Evolutionary conservation across 2,329 filamentous ascomycete species (phyloP), one percentile per base, ranked within the genome.

Genomic region (Simplicillium aogashimaense): DNA sequence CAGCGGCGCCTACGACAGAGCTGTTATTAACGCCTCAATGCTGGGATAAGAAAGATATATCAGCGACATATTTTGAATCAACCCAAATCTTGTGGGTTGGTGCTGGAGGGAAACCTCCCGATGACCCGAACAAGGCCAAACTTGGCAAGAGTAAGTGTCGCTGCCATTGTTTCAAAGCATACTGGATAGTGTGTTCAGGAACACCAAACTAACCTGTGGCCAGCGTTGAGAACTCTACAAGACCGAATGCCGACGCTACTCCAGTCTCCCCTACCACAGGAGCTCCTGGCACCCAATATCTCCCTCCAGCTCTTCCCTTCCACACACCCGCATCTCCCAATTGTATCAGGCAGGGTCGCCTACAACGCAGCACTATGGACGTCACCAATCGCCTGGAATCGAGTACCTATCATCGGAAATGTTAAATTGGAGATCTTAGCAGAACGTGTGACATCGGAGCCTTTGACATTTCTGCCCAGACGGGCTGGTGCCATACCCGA

Each of bases 301-400:
- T 74, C 76, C 8, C 75, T 83, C 33, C 75, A 81, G 56, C 75
- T 84, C 48, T 84, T 84, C 58, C 80, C 80, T 30, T 77, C 78
- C 20, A 92, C 86, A 1, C 86, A 94, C 53, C 86, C 85, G 3
- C 83, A 90, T 58, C 84, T 98, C 3, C 92, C 92, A 29, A 84
- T 80, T n/a, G 92, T 97, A 32, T 86, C 86, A 20, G 92, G 92
- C 39, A 79, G 85, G 36, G 83, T 95, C 29, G 83, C 87, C 36
- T 98, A 98, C 60, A 84, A 84, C 29, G 90, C 92, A 14, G 92
- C 92, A 3, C 70, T 98, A 30, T 97, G 89, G 89, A 95, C 92
- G 1, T 88, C 89, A 0, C 92, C 92, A 0, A 83, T 98, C 38
- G 90, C 89, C 25, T 98, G 92, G 92, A 94, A 94, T 53, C 79